Evolutionary conservation across 352 stramenopile species (phyloP).

Genomic region (Ophiocytium majus): DNA sequence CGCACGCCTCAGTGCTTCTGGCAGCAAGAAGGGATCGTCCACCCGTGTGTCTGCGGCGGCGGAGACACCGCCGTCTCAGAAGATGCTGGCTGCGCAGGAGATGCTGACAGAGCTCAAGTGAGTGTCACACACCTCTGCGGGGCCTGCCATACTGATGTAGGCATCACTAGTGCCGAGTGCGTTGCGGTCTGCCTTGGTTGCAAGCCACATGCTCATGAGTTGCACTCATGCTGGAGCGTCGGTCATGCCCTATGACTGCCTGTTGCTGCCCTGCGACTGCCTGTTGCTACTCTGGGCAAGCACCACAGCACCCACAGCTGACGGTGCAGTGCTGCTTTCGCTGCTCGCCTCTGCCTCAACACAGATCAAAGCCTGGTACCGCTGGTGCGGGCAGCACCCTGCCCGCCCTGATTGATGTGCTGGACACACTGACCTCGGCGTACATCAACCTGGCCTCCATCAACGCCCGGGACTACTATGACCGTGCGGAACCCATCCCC

Average conservation of each 20-base stretch:
- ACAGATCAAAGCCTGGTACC: not conserved
- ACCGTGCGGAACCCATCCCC: not conserved
- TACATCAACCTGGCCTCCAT: slow-evolving; percentile 38
- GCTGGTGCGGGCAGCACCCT: not conserved
- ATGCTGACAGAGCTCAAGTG: not conserved
- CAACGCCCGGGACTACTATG: not conserved
- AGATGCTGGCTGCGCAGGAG: not conserved
- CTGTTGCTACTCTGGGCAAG: no score
- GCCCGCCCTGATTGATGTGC: slow-evolving; percentile 21
- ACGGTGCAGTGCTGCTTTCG: no score
- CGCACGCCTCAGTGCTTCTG: not conserved
- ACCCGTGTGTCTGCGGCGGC: not conserved
- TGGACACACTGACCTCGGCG: slow-evolving; percentile 29
- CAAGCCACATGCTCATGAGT: no score
- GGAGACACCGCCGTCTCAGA: not conserved
- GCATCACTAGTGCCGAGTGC: no score
- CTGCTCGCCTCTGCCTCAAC: no score
- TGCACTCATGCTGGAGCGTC: no score
- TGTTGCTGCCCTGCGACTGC: no score
- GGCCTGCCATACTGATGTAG: no score
- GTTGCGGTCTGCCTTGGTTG: no score
- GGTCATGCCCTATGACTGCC: no score
- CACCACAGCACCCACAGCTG: no score
- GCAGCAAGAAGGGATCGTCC: not conserved
- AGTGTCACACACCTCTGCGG: no score